phyloP scores from a whole-genome alignment of 495 filamentous ascomycete species.

The Aspergillus mulundensis region DNA sequence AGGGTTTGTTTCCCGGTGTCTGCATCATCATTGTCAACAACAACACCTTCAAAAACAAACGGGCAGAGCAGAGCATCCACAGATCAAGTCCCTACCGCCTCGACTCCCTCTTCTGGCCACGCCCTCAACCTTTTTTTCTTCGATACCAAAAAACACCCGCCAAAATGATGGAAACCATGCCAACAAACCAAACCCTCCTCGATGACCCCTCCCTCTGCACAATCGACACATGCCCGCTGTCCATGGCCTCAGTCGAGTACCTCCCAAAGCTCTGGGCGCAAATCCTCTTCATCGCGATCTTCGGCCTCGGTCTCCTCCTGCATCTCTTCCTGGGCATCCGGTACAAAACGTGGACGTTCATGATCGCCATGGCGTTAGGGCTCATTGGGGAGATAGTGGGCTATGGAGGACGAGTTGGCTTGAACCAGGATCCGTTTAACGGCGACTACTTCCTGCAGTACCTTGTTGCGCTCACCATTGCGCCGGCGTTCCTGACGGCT shows the following conservation, averaged over 20 bases:
- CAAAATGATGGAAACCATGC: constrained; percentile 1
- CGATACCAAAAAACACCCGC: background rate
- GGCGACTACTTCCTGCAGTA: constrained; percentile 33
- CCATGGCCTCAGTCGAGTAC: constrained; percentile 29
- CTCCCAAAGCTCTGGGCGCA: constrained; percentile 35
- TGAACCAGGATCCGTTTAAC: constrained; percentile 32
- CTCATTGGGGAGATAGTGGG: constrained; percentile 33
- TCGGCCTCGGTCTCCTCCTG: constrained; percentile 21
- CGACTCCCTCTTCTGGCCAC: too few relatives aligned
- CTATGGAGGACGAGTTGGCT: constrained; percentile 27
- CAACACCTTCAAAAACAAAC: background rate
- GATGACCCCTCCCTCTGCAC: constrained; percentile 26
- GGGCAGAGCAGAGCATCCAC: too few relatives aligned
- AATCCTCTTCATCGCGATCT: constrained; percentile 29
- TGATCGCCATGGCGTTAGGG: constrained; percentile 23
- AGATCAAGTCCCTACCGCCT: too few relatives aligned
- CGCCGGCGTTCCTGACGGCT: constrained; percentile 53
- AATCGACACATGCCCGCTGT: constrained; percentile 35
- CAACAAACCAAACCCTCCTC: constrained; percentile 8
- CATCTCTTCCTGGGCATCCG: constrained; percentile 27
- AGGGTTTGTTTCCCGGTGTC: background rate
- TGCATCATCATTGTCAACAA: background rate
- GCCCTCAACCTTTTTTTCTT: too few relatives aligned
- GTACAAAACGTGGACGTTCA: constrained; percentile 29
- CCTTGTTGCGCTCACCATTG: constrained; percentile 51